Evolutionary conservation across 805 yeast species (phyloP).

Genomic region (Suhomyces emberorum): DNA sequence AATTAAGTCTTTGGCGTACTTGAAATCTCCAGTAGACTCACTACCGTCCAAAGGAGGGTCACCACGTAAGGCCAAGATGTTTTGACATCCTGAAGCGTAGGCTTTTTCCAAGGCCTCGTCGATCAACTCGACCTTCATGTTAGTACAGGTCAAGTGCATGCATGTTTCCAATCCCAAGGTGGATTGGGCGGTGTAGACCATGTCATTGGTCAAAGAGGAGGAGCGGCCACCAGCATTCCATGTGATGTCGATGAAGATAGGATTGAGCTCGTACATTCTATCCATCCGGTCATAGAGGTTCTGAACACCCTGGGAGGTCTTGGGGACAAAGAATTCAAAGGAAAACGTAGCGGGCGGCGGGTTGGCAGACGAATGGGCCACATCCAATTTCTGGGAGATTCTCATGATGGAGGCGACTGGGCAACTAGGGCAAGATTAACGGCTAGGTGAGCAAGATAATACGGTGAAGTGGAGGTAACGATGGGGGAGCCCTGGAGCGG

Average conservation of each 20-base stretch:
- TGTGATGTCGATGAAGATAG: slow-evolving; percentile 90
- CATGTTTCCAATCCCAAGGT: slow-evolving; percentile 93
- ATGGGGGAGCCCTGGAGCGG: no score
- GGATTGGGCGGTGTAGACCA: slow-evolving; percentile 86
- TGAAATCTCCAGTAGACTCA: slow-evolving; percentile 78
- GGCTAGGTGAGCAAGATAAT: no score
- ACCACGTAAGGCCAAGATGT: slow-evolving; percentile 90
- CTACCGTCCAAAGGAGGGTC: slow-evolving; percentile 84
- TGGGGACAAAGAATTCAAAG: slow-evolving; percentile 96
- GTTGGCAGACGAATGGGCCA: slow-evolving; percentile 37
- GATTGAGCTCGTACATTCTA: slow-evolving; percentile 89
- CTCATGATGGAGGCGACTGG: slow-evolving; percentile 24
- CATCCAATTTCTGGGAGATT: slow-evolving; percentile 40
- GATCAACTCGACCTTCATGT: slow-evolving; percentile 78
- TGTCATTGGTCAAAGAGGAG: slow-evolving; percentile 80
- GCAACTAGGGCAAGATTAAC: neutral
- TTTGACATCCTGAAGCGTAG: slow-evolving; percentile 88
- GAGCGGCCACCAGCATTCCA: slow-evolving; percentile 98
- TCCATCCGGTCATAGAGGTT: slow-evolving; percentile 96
- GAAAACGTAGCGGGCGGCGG: slow-evolving; percentile 73
- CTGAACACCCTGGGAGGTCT: slow-evolving; percentile 95
- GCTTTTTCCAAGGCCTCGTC: slow-evolving; percentile 86
- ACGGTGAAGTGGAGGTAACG: no score
- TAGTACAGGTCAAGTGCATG: slow-evolving; percentile 97
- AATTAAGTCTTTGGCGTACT: slow-evolving; percentile 84